Conservation (phyloP, 1,284 basidiomycete genomes). For the Cryptococcus amylolentus region DNA sequence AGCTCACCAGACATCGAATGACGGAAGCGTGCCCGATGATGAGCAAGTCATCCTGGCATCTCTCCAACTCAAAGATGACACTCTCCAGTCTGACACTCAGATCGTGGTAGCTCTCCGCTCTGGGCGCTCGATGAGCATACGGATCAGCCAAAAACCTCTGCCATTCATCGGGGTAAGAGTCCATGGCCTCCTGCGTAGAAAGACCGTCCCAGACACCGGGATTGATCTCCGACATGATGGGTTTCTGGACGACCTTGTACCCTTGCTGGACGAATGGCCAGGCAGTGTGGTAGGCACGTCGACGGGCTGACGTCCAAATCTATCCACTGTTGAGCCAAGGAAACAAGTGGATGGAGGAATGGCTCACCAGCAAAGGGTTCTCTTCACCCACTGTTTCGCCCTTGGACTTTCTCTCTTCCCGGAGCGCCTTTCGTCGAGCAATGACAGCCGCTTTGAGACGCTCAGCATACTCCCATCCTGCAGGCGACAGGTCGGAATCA, state of each 20-base stretch:
- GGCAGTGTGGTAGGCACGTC: conserved; percentile 89
- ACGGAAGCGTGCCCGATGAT: conserved; percentile 91
- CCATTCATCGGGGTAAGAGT: conserved; percentile 91
- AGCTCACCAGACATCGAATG: conserved; percentile 75
- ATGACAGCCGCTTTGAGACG: conserved; percentile 78
- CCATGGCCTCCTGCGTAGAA: conserved; percentile 81
- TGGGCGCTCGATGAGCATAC: conserved; percentile 84
- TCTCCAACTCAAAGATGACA: conserved; percentile 76
- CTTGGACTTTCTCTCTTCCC: conserved; percentile 62
- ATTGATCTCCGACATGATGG: conserved; percentile 97
- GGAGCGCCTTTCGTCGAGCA: conserved; percentile 59
- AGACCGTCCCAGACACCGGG: conserved; percentile 96
- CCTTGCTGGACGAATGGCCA: conserved; percentile 79
- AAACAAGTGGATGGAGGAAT: not conserved
- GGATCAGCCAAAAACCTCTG: conserved; percentile 87
- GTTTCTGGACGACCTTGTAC: conserved; percentile 84
- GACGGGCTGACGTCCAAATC: conserved; percentile 95
- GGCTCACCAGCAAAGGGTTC: conserved; percentile 67
- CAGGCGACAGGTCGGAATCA: conserved; percentile 90
- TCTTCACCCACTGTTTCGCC: conserved; percentile 54
- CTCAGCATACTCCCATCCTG: conserved; percentile 92
- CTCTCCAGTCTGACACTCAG: conserved; percentile 74
- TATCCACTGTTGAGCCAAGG: conserved; percentile 40
- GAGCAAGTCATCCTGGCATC: conserved; percentile 70
- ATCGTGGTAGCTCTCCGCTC: conserved; percentile 93